These are phyloP conservation scores for Cyberlindnera mrakii DNA, from an alignment of 805 yeast species.

Conservation along the genomic window DNA sequence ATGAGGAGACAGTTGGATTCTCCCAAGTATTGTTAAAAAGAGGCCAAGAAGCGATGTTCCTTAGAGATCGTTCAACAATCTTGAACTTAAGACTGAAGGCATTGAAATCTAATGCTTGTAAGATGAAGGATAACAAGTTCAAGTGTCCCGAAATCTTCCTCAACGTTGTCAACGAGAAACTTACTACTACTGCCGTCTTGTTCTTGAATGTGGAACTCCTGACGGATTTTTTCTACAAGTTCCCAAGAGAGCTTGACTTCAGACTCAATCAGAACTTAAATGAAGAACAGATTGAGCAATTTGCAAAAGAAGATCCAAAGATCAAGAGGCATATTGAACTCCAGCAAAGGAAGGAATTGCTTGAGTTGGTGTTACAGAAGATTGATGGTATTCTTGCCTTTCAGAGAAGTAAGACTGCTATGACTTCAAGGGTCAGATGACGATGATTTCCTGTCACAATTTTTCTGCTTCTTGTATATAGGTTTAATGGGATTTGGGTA, in stretches of 20 bases:
- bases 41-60: conserved; percentile 80
- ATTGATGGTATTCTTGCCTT: conserved; percentile 55
- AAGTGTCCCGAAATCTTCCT: conserved; percentile 93
- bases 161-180: conserved; percentile 86
- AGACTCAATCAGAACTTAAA: conserved; percentile 58
- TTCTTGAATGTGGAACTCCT: conserved; percentile 90
- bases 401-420: conserved; percentile 20
- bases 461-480: background rate
- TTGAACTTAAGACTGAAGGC: conserved; percentile 72
- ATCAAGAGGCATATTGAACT: conserved; percentile 85
- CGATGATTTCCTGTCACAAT: background rate
- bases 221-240: conserved; percentile 92
- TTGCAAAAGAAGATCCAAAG: conserved; percentile 90
- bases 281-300: conserved; percentile 73
- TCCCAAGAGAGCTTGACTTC: conserved; percentile 87
- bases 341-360: conserved; percentile 85
- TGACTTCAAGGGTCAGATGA: conserved; percentile 1
- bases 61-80: conserved; percentile 66
- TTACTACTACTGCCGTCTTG: conserved; percentile 88
- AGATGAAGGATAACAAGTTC: conserved; percentile 71
- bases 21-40: conserved; percentile 65
- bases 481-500: background rate
- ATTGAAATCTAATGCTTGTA: conserved; percentile 70
- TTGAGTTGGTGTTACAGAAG: conserved; percentile 77
- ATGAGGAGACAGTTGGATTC: conserved; percentile 78